Evolutionary conservation across 2,329 filamentous ascomycete genomes (phyloP).

Genomic region (Nigrograna mackinnonii): DNA sequence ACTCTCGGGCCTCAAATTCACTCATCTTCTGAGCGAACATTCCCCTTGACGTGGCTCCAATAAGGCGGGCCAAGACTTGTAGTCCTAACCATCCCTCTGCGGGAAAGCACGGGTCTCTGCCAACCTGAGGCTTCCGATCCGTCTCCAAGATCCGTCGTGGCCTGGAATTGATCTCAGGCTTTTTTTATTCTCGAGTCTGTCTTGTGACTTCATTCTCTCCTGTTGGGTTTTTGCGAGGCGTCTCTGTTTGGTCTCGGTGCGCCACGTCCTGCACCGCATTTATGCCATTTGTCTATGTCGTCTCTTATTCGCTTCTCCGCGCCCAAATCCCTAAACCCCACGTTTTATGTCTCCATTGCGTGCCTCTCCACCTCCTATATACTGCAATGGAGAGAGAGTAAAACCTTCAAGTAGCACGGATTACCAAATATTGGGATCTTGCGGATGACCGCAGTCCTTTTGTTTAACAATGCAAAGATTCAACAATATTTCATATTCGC

Average conservation of each 20-base stretch:
- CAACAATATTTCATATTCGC: constrained; percentile 33
- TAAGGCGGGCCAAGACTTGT: constrained; percentile 25
- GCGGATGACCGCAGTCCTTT: constrained; percentile 16
- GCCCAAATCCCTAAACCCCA: constrained; percentile 34
- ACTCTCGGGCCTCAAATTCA: constrained; percentile 30
- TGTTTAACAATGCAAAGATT: constrained; percentile 35
- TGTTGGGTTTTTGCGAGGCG: constrained; percentile 14
- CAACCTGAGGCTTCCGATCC: constrained; percentile 35
- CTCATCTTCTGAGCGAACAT: constrained; percentile 28
- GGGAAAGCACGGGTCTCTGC: constrained; percentile 27
- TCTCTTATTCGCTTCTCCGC: constrained; percentile 39
- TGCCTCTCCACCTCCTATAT: constrained; percentile 27
- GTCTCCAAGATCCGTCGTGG: constrained; percentile 28
- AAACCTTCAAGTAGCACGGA: constrained; percentile 31
- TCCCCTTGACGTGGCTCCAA: constrained; percentile 42
- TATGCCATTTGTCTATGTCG: constrained; percentile 25
- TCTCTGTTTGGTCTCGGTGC: constrained; percentile 25
- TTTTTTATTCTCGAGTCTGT: constrained; percentile 21
- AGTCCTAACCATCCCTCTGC: constrained; percentile 20
- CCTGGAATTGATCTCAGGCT: constrained; percentile 19
- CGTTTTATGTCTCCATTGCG: constrained; percentile 39
- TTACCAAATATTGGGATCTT: constrained; percentile 24
- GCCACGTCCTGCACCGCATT: constrained; percentile 30
- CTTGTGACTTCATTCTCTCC: constrained; percentile 38
- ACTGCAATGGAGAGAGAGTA: constrained; percentile 34